Evolutionary conservation across 2,329 filamentous ascomycete species (phyloP).

Genomic region (Neodidymelliopsis sp.): DNA sequence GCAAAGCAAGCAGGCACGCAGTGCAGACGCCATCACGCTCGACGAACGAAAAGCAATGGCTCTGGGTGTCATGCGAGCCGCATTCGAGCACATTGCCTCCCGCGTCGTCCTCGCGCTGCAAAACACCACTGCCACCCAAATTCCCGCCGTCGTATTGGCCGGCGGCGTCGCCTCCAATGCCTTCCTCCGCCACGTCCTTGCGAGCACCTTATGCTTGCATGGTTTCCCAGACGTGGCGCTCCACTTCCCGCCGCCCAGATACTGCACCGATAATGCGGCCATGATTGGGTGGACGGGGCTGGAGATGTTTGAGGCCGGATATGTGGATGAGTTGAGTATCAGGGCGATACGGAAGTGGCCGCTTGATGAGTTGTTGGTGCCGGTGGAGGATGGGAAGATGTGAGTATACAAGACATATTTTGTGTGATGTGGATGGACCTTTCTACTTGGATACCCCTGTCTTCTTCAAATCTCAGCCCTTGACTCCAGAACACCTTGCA

Average conservation of each 20-base stretch:
- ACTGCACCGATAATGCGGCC: constrained; percentile 95
- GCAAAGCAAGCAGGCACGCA: constrained; percentile 39
- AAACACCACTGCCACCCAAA: constrained; percentile 18
- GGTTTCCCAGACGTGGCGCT: constrained; percentile 69
- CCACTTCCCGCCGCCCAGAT: constrained; percentile 74
- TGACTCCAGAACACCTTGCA: no score
- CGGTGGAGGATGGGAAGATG: constrained; percentile 29
- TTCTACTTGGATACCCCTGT: no score
- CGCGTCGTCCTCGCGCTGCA: constrained; percentile 76
- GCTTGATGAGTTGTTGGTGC: constrained; percentile 40
- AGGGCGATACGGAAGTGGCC: constrained; percentile 50
- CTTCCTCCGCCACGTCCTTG: constrained; percentile 75
- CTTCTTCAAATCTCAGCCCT: no score
- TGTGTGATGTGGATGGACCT: no score
- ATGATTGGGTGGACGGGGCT: constrained; percentile 97
- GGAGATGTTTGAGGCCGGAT: constrained; percentile 89
- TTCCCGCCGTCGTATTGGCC: constrained; percentile 75
- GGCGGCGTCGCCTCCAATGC: constrained; percentile 90
- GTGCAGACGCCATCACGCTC: constrained; percentile 54
- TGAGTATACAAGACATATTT: no score
- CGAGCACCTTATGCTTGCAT: constrained; percentile 68
- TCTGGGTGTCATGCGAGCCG: constrained; percentile 75
- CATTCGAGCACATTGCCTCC: constrained; percentile 86
- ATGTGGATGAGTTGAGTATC: constrained; percentile 35
- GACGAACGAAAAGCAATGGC: constrained; percentile 74